A percentile compares a stretch with the other conserved stretches of the same genome.
Evolutionary conservation across 1,139 yeast species (phyloP).

Genomic region (Yamadazyma triangularis): DNA sequence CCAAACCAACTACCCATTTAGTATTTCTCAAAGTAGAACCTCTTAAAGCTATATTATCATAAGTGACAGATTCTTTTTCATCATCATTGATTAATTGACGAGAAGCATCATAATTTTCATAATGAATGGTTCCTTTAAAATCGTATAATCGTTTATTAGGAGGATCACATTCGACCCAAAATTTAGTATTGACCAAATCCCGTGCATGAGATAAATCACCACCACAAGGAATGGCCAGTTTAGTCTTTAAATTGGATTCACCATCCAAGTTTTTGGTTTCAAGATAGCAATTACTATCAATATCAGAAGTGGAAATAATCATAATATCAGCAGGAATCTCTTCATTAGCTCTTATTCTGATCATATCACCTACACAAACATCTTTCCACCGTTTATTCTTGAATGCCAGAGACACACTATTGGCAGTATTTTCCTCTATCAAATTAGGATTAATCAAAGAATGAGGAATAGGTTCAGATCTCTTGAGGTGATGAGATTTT

Average conservation of each 20-base stretch:
- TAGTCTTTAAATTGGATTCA: constrained; percentile 86
- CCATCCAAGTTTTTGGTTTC: constrained; percentile 97
- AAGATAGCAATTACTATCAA: constrained; percentile 86
- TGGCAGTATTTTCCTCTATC: constrained; percentile 14
- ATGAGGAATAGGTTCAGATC: not conserved
- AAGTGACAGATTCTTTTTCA: constrained; percentile 69
- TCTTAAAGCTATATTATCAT: constrained; percentile 77
- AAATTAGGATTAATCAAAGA: constrained; percentile 26
- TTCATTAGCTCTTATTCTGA: constrained; percentile 80
- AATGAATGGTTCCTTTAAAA: constrained; percentile 82
- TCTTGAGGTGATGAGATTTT: constrained; percentile 10
- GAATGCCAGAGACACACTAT: constrained; percentile 35
- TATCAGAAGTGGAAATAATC: constrained; percentile 74
- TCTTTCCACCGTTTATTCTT: constrained; percentile 81
- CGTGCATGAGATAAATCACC: constrained; percentile 57
- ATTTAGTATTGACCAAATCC: constrained; percentile 70
- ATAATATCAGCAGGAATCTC: constrained; percentile 92
- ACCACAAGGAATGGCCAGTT: constrained; percentile 71
- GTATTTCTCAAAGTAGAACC: constrained; percentile 93
- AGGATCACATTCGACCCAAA: constrained; percentile 87
- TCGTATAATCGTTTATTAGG: constrained; percentile 81
- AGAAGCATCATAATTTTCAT: constrained; percentile 42
- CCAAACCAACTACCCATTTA: constrained; percentile 89
- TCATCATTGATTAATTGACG: constrained; percentile 35
- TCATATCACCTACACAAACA: constrained; percentile 83